phyloP scores from a whole-genome alignment of 352 stramenopile genomes.

The Halophytophthora polymorphica region DNA sequence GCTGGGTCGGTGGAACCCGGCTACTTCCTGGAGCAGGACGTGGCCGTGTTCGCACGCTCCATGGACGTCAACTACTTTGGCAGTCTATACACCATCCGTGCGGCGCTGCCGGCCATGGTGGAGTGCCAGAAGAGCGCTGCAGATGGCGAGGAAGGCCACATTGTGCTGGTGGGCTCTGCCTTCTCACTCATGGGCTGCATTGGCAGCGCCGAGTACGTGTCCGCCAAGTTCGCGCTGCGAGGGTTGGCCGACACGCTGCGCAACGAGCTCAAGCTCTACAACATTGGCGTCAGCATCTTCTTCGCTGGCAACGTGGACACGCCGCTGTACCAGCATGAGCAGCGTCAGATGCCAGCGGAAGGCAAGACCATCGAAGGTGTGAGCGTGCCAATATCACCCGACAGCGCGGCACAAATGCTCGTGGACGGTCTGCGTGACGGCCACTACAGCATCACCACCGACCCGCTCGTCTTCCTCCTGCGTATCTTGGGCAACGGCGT shows the following conservation, averaged over 20 bases:
- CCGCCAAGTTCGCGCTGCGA: conserved; percentile 52
- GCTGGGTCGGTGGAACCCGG: conserved; percentile 37
- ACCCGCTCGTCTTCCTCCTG: conserved; percentile 39
- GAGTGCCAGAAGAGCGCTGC: conserved; percentile 19
- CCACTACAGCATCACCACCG: conserved; percentile 55
- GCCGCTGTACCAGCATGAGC: conserved; percentile 32
- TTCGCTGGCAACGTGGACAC: conserved; percentile 53
- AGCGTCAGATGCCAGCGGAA: conserved; percentile 35
- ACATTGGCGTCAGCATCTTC: conserved; percentile 39
- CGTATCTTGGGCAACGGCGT: conserved; percentile 47
- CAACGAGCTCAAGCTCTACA: conserved; percentile 39
- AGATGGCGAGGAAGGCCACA: conserved; percentile 19
- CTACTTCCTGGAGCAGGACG: conserved; percentile 56
- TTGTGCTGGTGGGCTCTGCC: conserved; percentile 47
- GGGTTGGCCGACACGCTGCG: conserved; percentile 52
- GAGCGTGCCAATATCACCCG: conserved; percentile 18
- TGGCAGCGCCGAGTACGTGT: conserved; percentile 36
- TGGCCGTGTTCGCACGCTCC: conserved; percentile 27
- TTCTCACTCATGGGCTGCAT: conserved; percentile 50
- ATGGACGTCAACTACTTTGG: conserved; percentile 73
- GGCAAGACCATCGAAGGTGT: conserved; percentile 42
- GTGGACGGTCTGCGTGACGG: conserved; percentile 34
- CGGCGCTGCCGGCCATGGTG: conserved; percentile 46
- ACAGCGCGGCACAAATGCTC: conserved; percentile 30
- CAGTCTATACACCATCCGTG: conserved; percentile 38